phyloP scores from a whole-genome alignment of 495 filamentous ascomycete genomes.

The Mytilinidion resinicola region DNA sequence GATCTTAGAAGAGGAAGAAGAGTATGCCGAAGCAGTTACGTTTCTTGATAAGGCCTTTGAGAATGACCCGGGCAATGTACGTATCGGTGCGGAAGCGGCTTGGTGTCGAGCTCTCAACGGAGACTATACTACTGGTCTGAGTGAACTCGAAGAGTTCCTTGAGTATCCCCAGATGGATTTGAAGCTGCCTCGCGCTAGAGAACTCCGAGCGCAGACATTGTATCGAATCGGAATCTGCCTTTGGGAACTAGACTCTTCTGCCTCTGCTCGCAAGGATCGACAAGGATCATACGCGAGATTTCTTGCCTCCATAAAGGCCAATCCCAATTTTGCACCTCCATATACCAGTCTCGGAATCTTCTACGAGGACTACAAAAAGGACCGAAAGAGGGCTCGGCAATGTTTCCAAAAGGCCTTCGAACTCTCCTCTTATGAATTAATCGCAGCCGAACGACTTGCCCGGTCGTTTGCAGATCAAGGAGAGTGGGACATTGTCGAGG shows the following conservation, averaged over 20 bases:
- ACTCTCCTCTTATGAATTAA: conserved; percentile 77
- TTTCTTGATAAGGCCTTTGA: conserved; percentile 69
- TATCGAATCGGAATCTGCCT: conserved; percentile 85
- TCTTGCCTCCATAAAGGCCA: conserved; percentile 73
- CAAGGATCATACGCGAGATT: conserved; percentile 76
- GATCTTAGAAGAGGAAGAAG: conserved; percentile 86
- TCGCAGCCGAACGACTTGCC: conserved; percentile 82
- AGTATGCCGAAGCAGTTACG: conserved; percentile 69
- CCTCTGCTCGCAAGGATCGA: conserved; percentile 65
- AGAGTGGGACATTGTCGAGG: conserved; percentile 95
- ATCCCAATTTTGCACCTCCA: conserved; percentile 83
- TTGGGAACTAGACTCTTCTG: conserved; percentile 73
- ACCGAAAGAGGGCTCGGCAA: conserved; percentile 72
- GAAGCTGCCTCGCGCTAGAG: conserved; percentile 52
- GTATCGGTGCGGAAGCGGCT: conserved; percentile 72
- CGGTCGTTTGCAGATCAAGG: conserved; percentile 75
- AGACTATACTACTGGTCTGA: conserved; percentile 55
- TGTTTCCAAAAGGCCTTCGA: conserved; percentile 98
- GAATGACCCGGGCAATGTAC: conserved; percentile 63
- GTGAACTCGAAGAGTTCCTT: conserved; percentile 65
- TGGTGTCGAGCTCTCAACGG: conserved; percentile 88
- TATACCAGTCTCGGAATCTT: conserved; percentile 95
- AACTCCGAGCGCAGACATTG: conserved; percentile 73
- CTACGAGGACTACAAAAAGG: conserved; percentile 84
- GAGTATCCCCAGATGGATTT: conserved; percentile 44